These are phyloP conservation scores for Torrubiella hemipterigena DNA, from an alignment of 2,329 filamentous ascomycete genomes.

Conservation along the genomic window DNA sequence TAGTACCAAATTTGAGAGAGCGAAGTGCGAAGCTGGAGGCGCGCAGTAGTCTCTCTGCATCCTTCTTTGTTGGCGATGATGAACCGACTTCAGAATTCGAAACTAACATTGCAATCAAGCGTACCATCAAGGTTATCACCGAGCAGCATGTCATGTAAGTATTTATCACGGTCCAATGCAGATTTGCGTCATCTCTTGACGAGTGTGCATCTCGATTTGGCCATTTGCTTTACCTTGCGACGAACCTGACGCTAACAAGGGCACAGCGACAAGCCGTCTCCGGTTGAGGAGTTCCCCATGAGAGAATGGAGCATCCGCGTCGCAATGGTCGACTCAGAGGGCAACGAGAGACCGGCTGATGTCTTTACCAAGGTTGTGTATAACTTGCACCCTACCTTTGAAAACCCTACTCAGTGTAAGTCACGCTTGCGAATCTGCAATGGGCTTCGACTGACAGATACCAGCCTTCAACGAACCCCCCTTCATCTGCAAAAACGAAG, in stretches of 20 bases:
- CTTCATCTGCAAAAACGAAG: slow-evolving; percentile 84
- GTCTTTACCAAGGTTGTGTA: slow-evolving; percentile 90
- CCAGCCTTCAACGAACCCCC: slow-evolving; percentile 72
- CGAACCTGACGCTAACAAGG: slow-evolving; percentile 8
- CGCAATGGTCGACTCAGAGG: slow-evolving; percentile 72
- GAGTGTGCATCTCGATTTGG: slow-evolving; percentile 4
- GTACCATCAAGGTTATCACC: slow-evolving; percentile 85
- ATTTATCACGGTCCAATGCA: too few species aligned
- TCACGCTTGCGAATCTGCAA: slow-evolving; percentile 9
- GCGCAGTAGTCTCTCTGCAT: too few species aligned
- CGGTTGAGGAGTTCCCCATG: slow-evolving; percentile 82
- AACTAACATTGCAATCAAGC: slow-evolving; percentile 42
- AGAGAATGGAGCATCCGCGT: slow-evolving; percentile 84
- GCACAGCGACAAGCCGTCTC: slow-evolving; percentile 63
- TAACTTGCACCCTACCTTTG: slow-evolving; percentile 88
- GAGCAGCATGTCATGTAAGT: slow-evolving; percentile 82
- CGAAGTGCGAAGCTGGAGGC: too few species aligned
- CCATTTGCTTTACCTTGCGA: too few species aligned
- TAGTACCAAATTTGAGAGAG: too few species aligned
- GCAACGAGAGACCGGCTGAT: slow-evolving; percentile 69
- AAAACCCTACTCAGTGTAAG: slow-evolving; percentile 74
- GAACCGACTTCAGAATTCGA: slow-evolving; percentile 4
- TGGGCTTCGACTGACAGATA: not conserved
- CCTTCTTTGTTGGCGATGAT: too few species aligned
- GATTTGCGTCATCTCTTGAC: too few species aligned